Percentiles rank a stretch among this genome's conserved stretches.
phyloP scores from a whole-genome alignment of 495 filamentous ascomycete species.

The Oidiodendron maius region DNA sequence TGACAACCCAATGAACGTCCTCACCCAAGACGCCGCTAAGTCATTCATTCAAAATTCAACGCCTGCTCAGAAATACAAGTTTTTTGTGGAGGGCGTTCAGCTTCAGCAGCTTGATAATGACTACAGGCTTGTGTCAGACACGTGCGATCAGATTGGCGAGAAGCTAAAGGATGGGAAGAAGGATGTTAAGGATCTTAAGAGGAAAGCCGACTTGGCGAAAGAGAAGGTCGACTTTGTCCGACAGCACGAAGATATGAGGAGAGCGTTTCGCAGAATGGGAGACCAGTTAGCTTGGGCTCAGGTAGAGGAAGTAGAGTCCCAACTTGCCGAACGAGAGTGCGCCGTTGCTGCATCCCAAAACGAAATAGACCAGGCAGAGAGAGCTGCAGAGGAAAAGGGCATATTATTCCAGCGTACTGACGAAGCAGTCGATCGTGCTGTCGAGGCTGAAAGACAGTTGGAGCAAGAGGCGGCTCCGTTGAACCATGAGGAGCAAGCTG shows the following conservation, averaged over 20 bases:
- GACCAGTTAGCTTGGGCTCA: slow-evolving; percentile 32
- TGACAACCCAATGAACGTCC: slow-evolving; percentile 96
- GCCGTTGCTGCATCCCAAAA: slow-evolving; percentile 50
- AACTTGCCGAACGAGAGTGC: slow-evolving; percentile 48
- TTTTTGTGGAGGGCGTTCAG: slow-evolving; percentile 93
- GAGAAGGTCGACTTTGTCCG: slow-evolving; percentile 35
- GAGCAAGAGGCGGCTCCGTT: slow-evolving; percentile 38
- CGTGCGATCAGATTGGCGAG: slow-evolving; percentile 53
- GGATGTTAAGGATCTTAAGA: slow-evolving; percentile 42
- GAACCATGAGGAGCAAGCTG: slow-evolving; percentile 28
- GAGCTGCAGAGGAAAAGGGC: slow-evolving; percentile 23
- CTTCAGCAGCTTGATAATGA: slow-evolving; percentile 88
- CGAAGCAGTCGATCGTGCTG: slow-evolving; percentile 33
- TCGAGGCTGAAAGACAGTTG: slow-evolving; percentile 39
- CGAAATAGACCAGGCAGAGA: slow-evolving; percentile 19
- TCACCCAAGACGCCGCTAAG: slow-evolving; percentile 92
- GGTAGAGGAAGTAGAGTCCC: slow-evolving; percentile 33
- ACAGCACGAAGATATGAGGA: slow-evolving; percentile 26
- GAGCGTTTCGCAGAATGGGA: slow-evolving; percentile 13
- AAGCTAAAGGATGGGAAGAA: slow-evolving; percentile 43
- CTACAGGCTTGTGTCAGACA: slow-evolving; percentile 71
- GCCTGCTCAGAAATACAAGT: slow-evolving; percentile 84
- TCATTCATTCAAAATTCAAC: slow-evolving; percentile 86
- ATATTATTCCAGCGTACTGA: slow-evolving; percentile 27
- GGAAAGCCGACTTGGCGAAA: slow-evolving; percentile 34